phyloP scores from a whole-genome alignment of 225 moss, liverwort and hornwort genomes.

The Bryoerythrophyllum caledonicum region DNA sequence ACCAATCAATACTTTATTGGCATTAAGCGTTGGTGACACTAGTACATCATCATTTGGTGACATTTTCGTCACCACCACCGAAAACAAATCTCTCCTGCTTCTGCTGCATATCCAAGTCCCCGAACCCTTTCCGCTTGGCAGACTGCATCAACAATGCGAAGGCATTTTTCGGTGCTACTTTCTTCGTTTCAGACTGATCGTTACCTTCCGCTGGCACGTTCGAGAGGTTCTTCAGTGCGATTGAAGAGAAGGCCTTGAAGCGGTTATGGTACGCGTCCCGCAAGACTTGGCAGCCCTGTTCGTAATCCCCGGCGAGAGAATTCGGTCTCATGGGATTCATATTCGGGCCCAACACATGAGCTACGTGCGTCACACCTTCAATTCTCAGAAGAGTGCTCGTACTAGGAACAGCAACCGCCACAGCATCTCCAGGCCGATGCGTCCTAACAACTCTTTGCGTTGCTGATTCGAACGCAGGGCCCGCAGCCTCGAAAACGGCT shows the following conservation, averaged over 20 bases:
- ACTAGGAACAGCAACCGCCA: constrained; percentile 61
- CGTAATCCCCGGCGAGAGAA: constrained; percentile 65
- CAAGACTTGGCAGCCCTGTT: constrained; percentile 65
- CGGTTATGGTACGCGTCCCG: constrained; percentile 64
- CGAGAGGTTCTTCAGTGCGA: constrained; percentile 19
- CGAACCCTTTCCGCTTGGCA: constrained; percentile 67
- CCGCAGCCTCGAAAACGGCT: constrained; percentile 87
- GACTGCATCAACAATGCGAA: constrained; percentile 83
- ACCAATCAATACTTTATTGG: too few species aligned
- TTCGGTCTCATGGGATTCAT: constrained; percentile 87
- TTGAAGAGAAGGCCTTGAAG: constrained; percentile 60
- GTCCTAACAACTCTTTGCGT: constrained; percentile 52
- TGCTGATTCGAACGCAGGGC: constrained; percentile 69
- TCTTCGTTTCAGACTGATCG: constrained; percentile 1
- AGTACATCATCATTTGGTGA: too few species aligned
- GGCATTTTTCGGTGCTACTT: constrained; percentile 54
- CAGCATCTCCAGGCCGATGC: constrained; percentile 63
- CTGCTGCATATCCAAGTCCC: constrained; percentile 38
- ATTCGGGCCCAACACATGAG: constrained; percentile 94
- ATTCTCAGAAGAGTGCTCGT: constrained; percentile 47
- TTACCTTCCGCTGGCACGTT: constrained; percentile 18
- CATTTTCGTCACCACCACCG: constrained; percentile 24
- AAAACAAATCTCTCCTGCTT: constrained; percentile 54
- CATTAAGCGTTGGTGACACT: too few species aligned
- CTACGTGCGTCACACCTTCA: constrained; percentile 91